A percentile compares a stretch with the other conserved stretches of the same genome.
Evolutionary conservation across 2,329 filamentous ascomycete genomes (phyloP).

Genomic region (Xylaria sp.): DNA sequence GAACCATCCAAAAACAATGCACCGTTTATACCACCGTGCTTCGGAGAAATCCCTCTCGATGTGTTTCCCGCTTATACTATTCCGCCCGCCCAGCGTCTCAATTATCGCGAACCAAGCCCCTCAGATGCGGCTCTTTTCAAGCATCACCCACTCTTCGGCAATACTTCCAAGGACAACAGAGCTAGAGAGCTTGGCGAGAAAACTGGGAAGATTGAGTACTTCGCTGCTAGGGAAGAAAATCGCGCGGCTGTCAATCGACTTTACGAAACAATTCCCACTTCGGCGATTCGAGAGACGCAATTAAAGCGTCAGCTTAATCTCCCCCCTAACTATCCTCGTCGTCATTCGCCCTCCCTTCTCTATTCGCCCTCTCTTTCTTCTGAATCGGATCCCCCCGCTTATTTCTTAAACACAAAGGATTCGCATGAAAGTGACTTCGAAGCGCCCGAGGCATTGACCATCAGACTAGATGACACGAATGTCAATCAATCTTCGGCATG

Average conservation of each 20-base stretch:
- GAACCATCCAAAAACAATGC: neutral
- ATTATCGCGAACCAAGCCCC: slow-evolving; percentile 25
- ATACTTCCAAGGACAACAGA: slow-evolving; percentile 21
- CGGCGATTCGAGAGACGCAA: slow-evolving; percentile 20
- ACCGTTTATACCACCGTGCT: neutral
- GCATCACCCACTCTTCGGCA: slow-evolving; percentile 30
- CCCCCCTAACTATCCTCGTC: neutral
- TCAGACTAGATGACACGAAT: slow-evolving; percentile 12
- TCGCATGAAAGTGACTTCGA: neutral
- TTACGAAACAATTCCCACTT: slow-evolving; percentile 11
- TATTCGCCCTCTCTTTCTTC: neutral
- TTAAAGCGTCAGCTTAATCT: neutral
- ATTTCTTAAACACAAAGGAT: neutral
- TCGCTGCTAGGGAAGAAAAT: slow-evolving; percentile 38
- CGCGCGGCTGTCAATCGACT: slow-evolving; percentile 19
- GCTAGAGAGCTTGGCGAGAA: slow-evolving; percentile 33
- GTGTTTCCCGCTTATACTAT: neutral
- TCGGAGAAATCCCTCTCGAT: too few species aligned
- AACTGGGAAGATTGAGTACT: slow-evolving; percentile 38
- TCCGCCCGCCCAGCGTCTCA: neutral
- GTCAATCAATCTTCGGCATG: slow-evolving; percentile 15
- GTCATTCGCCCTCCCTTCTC: neutral
- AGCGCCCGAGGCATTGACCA: slow-evolving; percentile 1
- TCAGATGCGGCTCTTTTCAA: slow-evolving; percentile 32
- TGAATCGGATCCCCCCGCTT: slow-evolving; percentile 1